phyloP scores from a whole-genome alignment of 768 basidiomycete genomes.

The Solioccasus polychromus region DNA sequence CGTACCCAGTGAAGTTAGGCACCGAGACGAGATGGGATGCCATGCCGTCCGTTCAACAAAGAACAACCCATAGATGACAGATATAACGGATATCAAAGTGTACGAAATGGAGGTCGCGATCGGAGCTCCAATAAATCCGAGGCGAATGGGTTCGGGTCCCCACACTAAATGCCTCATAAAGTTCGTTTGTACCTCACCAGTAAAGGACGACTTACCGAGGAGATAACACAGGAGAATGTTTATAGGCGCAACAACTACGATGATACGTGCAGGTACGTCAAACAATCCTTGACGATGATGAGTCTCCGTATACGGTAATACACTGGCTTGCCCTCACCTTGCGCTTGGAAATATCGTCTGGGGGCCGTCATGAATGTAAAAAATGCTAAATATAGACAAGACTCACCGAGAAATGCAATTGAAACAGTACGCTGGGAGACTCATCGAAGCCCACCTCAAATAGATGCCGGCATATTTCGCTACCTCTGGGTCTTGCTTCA shows the following conservation, averaged over 20 bases:
- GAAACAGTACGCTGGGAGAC: constrained; percentile 70
- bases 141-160: constrained; percentile 76
- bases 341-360: constrained; percentile 65
- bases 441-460: constrained; percentile 69
- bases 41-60: constrained; percentile 75
- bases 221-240: constrained; percentile 83
- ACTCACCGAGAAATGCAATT: constrained; percentile 48
- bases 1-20: constrained; percentile 64
- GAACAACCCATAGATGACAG: constrained; percentile 59
- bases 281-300: constrained; percentile 59
- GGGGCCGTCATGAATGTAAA: constrained; percentile 48
- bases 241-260: constrained; percentile 76
- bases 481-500: constrained; percentile 80
- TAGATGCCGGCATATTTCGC: constrained; percentile 73
- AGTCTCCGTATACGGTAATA: constrained; percentile 18
- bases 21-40: constrained; percentile 68
- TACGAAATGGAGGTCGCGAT: constrained; percentile 85
- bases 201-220: constrained; percentile 50
- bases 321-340: constrained; percentile 53
- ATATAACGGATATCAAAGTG: constrained; percentile 69
- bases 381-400: constrained; percentile 22
- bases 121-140: constrained; percentile 93
- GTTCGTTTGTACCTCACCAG: not conserved
- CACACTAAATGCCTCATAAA: constrained; percentile 75
- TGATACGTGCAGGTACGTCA: constrained; percentile 79